phyloP scores from a whole-genome alignment of 192 early-diverging fungal species.

The Coemansia sp. region DNA sequence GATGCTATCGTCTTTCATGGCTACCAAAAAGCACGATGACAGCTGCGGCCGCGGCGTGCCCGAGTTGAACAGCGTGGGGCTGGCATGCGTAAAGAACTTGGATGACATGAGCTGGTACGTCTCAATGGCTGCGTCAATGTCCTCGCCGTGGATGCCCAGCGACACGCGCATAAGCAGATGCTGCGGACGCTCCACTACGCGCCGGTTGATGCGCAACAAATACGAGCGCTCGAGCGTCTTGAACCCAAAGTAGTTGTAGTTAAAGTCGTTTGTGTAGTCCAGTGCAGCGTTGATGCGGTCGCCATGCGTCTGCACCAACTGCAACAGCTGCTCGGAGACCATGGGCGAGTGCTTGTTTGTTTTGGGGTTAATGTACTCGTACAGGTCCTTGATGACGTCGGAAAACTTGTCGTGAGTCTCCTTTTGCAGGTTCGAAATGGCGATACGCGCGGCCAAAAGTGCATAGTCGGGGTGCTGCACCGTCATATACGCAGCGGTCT shows the following conservation, averaged over 20 bases:
- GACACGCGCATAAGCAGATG: conserved; percentile 98
- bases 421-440: conserved; percentile 90
- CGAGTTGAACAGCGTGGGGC: conserved; percentile 97
- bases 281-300: conserved; percentile 91
- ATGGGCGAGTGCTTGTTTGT: conserved; percentile 82
- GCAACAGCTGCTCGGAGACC: conserved; percentile 78
- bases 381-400: conserved; percentile 79
- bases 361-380: conserved; percentile 88
- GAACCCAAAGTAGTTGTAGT: conserved; percentile 99
- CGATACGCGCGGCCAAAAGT: conserved; percentile 91
- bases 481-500: conserved; percentile 84
- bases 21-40: conserved; percentile 91
- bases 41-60: conserved; percentile 95
- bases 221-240: conserved; percentile 98
- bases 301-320: conserved; percentile 65
- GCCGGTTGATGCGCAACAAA: conserved; percentile 81
- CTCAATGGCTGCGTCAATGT: conserved; percentile 90
- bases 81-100: conserved; percentile 95
- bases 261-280: conserved; percentile 96
- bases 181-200: conserved; percentile 92
- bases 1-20: conserved; percentile 95
- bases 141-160: conserved; percentile 92
- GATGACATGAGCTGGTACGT: conserved; percentile 92
- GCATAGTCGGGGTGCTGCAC: conserved; percentile 97
- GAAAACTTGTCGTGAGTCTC: conserved; percentile 80